Base-by-base conservation (phyloP, 2,329 filamentous ascomycete genomes). In the Tolypocladium endophyticum region DNA sequence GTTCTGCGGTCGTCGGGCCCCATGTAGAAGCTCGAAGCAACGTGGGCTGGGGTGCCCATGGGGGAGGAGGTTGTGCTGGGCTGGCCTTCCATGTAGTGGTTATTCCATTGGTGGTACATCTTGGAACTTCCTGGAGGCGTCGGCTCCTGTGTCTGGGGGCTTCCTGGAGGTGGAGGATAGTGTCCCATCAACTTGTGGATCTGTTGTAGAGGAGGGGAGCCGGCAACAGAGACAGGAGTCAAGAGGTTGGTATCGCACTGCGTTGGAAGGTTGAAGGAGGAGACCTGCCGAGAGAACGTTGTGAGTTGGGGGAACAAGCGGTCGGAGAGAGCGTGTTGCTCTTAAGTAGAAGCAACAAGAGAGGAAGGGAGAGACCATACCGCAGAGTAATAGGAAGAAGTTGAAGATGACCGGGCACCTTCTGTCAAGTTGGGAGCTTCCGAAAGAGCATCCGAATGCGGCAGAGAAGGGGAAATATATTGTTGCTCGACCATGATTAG, bases 191-290 rank as follows among this genome's bases (percentile, higher is more conserved):
- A 70, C 64, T 80, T 79, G 58, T 70, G 69, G 57, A 71, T 72
- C 59, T 80, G 77, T 58, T 75, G 72, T 52, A 80, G 64, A 56
- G 77, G 76, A 58, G 80, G 80, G 38, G 80, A 83, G 35, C 71
- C 75, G 59, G 74, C 72, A 55, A 73, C 72, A 55, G 81, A 82
- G n/a, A 77, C 76, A 33, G 81, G 80, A n/a, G 80, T 81, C 56
- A 81, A 70, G 59, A 82, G 71, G 53, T 72, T 73, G 43, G 75
- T 68, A 63, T 81, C 78, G 70, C 73, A 76, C 62, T 71, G 66
- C 67, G 67, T 58, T 64, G 69, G 62, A 66, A 72, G 65, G 61
- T 61, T 67, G 64, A 73, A 74, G n/a, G 73, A 64, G 9, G 70
- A 67, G 35, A 67, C 65, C 67, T 71, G 60, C 7, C 38, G 55